phyloP scores from a whole-genome alignment of 805 yeast species.

The Schwanniomyces polymorphus region DNA sequence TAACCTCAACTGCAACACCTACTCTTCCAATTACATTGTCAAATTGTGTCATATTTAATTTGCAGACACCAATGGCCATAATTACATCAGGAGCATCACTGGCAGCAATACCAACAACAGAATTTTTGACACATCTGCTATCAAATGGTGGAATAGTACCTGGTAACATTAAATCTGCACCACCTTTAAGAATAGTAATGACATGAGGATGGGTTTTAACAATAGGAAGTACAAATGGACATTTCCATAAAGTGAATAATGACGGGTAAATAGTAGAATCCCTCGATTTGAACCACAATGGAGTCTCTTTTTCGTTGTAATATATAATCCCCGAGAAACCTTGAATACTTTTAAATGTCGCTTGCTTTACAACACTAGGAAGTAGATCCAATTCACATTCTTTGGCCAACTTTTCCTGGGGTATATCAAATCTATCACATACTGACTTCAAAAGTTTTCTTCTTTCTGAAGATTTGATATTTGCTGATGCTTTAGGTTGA shows the following conservation, averaged over 20 bases:
- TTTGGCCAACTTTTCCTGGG: slow-evolving; percentile 38
- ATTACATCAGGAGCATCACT: slow-evolving; percentile 59
- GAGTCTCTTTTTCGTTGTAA: slow-evolving; percentile 61
- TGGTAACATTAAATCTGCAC: slow-evolving; percentile 81
- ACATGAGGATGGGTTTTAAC: slow-evolving; percentile 75
- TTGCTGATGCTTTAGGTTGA: slow-evolving; percentile 69
- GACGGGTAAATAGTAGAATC: slow-evolving; percentile 67
- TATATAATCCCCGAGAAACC: slow-evolving; percentile 63
- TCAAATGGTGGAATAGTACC: slow-evolving; percentile 69
- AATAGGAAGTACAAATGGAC: slow-evolving; percentile 64
- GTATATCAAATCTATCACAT: slow-evolving; percentile 40
- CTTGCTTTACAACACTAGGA: slow-evolving; percentile 58
- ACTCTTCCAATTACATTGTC: slow-evolving; percentile 55
- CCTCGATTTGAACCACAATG: slow-evolving; percentile 69
- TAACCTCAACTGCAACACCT: slow-evolving; percentile 77
- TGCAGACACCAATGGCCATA: slow-evolving; percentile 70
- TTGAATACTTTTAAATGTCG: slow-evolving; percentile 57
- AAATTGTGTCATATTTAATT: slow-evolving; percentile 44
- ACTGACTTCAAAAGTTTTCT: slow-evolving; percentile 50
- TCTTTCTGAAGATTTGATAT: slow-evolving; percentile 80
- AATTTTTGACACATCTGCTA: slow-evolving; percentile 44
- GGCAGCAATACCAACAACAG: slow-evolving; percentile 71
- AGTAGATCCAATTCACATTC: slow-evolving; percentile 42
- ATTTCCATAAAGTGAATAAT: slow-evolving; percentile 67
- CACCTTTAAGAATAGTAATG: slow-evolving; percentile 64